Evolutionary conservation across 345 rosid species (phyloP), one percentile per base, ranked within the genome.

Genomic region (Salix purpurea): DNA sequence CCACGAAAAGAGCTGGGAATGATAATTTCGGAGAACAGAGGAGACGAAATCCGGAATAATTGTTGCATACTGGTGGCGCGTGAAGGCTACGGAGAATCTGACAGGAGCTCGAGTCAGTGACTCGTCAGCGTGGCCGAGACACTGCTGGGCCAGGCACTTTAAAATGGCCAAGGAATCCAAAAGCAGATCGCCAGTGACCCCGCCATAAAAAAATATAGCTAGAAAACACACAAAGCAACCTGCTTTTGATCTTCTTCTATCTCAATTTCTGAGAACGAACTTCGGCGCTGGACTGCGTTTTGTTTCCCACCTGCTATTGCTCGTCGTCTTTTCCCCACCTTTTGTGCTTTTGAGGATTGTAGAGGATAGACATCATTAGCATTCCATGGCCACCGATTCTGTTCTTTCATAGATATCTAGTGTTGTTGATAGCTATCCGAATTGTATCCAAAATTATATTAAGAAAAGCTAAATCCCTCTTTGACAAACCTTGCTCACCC

Each of bases 51-150:
- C 58, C 7, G 2, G 58, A 52, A 52, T 19, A 19, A 52, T 52
- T 2, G 58, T 2, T 10, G 23, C 58, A 19, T 19, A 0, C n/a
- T 18, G 7, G 1, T 0, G 2, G 2, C 2, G 23, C 10, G 7
- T 6, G 8, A 18, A 18, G 58, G 58, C 58, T 2, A 6, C 2
- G 5, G 10, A 52, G n/a, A 18, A 19, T 19, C 58, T 6, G 58
- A 19, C 58, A 52, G 6, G 58, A 19, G 58, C 58, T 6, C 30
- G 67, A 62, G 16, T 26, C 67, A 5, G 36, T 4, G 67, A 15
- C 30, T 1, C 4, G 16, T 4, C 66, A 26, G 36, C 66, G 19
- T 26, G 34, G 18, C 66, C 13, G 34, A 24, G 6, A 26, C 21
- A 4, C 67, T 13, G 67, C 11, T 26, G 32, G 67, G 13, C 15